A percentile compares a stretch with the other conserved stretches of the same genome.
These are phyloP conservation scores for Fusarium stilboides DNA, from an alignment of 2,329 filamentous ascomycete species.

Conservation along the genomic window DNA sequence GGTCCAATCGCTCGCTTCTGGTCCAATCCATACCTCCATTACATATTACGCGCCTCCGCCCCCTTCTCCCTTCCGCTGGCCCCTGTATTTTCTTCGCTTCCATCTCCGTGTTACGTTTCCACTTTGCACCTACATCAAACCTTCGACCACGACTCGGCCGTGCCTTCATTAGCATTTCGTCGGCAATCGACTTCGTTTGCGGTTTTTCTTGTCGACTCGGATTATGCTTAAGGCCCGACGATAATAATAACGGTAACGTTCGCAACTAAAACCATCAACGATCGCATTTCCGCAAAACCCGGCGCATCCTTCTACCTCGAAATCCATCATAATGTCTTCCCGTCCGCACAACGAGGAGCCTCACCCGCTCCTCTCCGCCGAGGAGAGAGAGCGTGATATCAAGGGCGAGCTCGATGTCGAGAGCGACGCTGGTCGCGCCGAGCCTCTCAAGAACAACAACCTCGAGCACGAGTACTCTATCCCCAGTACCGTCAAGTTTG, in stretches of 20 bases:
- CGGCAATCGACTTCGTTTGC: constrained; percentile 32
- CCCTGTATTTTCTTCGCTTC: constrained; percentile 48
- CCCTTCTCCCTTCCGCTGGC: constrained; percentile 35
- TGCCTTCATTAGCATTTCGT: constrained; percentile 28
- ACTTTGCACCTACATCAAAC: constrained; percentile 41
- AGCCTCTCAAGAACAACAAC: constrained; percentile 53
- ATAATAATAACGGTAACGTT: constrained; percentile 19
- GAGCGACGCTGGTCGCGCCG: constrained; percentile 49
- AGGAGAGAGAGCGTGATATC: constrained; percentile 51
- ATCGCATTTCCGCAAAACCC: constrained; percentile 24
- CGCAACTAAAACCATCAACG: constrained; percentile 6
- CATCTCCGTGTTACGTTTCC: constrained; percentile 41
- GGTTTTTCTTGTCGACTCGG: constrained; percentile 22
- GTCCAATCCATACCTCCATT: constrained; percentile 16
- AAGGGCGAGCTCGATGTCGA: constrained; percentile 55
- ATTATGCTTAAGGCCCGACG: constrained; percentile 30
- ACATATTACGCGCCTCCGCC: constrained; percentile 36
- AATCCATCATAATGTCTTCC: constrained; percentile 52
- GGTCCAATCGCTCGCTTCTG: constrained; percentile 43
- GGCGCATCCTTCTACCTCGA: constrained; percentile 25
- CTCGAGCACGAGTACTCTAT: constrained; percentile 63
- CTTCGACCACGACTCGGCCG: constrained; percentile 27
- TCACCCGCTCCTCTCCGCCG: constrained; percentile 51
- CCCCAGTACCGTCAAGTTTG: constrained; percentile 62
- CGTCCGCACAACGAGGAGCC: constrained; percentile 53